Percentiles rank a stretch among this genome's conserved stretches.
Evolutionary conservation across 2,329 filamentous ascomycete genomes (phyloP).

Genomic region (Fusarium sp.): DNA sequence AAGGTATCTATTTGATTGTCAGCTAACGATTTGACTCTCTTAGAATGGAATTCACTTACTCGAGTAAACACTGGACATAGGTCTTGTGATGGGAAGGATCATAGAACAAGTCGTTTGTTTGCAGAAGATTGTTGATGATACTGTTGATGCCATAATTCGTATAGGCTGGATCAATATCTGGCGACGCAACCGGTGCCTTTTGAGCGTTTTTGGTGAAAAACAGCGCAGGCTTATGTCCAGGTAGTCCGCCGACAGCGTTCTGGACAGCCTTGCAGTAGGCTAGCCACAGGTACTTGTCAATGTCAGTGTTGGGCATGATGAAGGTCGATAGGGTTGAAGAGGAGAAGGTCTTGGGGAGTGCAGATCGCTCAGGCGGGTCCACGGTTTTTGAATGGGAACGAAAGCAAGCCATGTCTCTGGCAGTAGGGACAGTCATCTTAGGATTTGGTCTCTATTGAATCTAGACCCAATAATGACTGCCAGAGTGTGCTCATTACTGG

Average conservation of each 20-base stretch:
- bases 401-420: slow-evolving; percentile 15
- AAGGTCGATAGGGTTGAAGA: too few species aligned
- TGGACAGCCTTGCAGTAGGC: slow-evolving; percentile 40
- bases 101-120: slow-evolving; percentile 34
- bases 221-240: slow-evolving; percentile 39
- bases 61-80: slow-evolving; percentile 33
- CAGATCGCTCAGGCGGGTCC: not conserved
- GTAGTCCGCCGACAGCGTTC: slow-evolving; percentile 37
- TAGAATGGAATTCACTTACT: slow-evolving; percentile 1
- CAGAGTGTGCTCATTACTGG: not conserved
- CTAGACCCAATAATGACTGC: slow-evolving; percentile 13
- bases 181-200: slow-evolving; percentile 36
- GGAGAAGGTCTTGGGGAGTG: not conserved
- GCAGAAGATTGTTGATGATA: slow-evolving; percentile 38
- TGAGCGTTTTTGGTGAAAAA: slow-evolving; percentile 43
- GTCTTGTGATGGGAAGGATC: slow-evolving; percentile 41
- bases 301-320: slow-evolving; percentile 25
- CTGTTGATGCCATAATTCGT: slow-evolving; percentile 37
- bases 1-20: slow-evolving; percentile 15
- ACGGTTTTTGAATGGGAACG: slow-evolving; percentile 6
- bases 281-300: slow-evolving; percentile 37
- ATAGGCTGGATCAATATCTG: slow-evolving; percentile 31
- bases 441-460: slow-evolving; percentile 2
- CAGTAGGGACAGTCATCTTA: not conserved
- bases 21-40: not conserved